Base-by-base conservation (phyloP, 192 early-diverging fungal species). In the Linnemannia schmuckeri region DNA sequence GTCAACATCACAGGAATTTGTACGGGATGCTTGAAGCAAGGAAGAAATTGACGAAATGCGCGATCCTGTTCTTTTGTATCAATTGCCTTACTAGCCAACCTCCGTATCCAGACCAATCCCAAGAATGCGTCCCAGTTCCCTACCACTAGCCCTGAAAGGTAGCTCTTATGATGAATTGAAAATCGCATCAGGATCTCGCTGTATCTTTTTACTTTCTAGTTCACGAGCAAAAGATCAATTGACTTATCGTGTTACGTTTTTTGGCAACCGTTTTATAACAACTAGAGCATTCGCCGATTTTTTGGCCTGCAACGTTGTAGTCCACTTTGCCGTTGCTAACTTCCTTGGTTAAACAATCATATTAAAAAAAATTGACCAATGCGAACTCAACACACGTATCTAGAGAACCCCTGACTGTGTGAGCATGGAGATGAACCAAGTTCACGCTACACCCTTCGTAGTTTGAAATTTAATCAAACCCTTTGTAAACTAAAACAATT, bases 271-370 rank as follows among this genome's bases (percentile, higher is more conserved):
- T 12, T 30, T 55, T 77, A 40, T 78, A 20, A 22, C 27, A 15
- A 66, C 66, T 88, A 97, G 96, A 52, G 97, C 98, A 7, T 97
- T 97, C 90, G 97, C 96, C 44, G 98, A 99, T 88, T 99, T 97
- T 89, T 93, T 93, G 44, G 93, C 97, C 75, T 96, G 96, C 82
- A 93, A 92, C 46, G 89, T 99, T 61, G 88, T 96, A 2, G 89
- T 99, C n/a, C 97, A 96, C 81, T 95, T 96, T 81, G 94, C 98
- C 47, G 96, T 97, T 20, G 92, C 98, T 72, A 95, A 98, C 89
- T 99, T 97, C 85, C 86, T 98, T 30, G 98, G 98, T 57, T 99
- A 93, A 91, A 66, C n/a, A n/a, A 1, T 27, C 9, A 66, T 30
- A 27, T 12, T 61, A 24, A 27, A 27, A 27, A 33, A 66, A 66